phyloP scores from a whole-genome alignment of 2,329 filamentous ascomycete genomes.

The Fusarium torreyae region DNA sequence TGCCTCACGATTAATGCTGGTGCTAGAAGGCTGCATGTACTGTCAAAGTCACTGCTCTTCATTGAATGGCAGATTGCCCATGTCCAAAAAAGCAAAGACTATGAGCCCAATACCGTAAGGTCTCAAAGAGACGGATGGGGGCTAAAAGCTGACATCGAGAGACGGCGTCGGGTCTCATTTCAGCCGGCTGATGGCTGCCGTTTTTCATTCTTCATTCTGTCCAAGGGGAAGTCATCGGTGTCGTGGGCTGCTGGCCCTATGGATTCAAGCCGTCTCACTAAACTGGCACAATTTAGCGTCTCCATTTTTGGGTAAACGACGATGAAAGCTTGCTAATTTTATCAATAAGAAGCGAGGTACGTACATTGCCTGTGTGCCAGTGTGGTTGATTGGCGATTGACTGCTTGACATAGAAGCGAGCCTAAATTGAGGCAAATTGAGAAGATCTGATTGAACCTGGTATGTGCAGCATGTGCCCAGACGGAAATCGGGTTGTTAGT shows the following conservation, averaged over 20 bases:
- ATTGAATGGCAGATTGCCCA: constrained; percentile 13
- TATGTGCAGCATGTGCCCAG: background rate
- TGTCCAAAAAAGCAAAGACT: constrained; percentile 8
- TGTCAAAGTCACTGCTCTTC: background rate
- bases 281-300: constrained; percentile 10
- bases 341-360: background rate
- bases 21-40: background rate
- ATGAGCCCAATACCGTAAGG: constrained; percentile 15
- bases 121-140: background rate
- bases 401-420: background rate
- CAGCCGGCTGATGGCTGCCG: constrained; percentile 8
- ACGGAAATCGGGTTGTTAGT: background rate
- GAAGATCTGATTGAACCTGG: background rate
- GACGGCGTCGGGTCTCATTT: constrained; percentile 12
- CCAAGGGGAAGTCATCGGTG: background rate
- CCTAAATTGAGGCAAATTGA: background rate
- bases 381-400: background rate
- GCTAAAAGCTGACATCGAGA: constrained; percentile 39
- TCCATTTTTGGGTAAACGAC: constrained; percentile 12
- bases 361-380: background rate
- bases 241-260: constrained; percentile 14
- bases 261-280: constrained; percentile 5
- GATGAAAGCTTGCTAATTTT: constrained; percentile 10
- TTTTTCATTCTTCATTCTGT: background rate
- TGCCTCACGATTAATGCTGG: constrained; percentile 7